Conservation (phyloP, 2,329 filamentous ascomycete genomes). For the Neocucurbitaria cava region DNA sequence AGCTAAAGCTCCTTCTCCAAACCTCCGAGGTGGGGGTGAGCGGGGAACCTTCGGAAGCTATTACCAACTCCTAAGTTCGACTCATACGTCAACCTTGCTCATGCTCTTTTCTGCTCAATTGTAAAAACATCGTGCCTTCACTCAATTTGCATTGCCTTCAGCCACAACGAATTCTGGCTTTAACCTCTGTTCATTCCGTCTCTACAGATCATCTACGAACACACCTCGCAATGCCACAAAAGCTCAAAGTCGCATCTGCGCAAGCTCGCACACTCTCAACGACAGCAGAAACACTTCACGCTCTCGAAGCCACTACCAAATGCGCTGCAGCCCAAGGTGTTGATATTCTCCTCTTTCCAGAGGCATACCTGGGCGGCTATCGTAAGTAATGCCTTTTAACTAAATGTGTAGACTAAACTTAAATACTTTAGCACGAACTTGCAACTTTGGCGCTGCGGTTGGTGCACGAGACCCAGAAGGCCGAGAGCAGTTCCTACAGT, state of each 20-base stretch:
- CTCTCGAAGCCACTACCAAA: slow-evolving; percentile 68
- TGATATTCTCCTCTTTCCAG: slow-evolving; percentile 84
- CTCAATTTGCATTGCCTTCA: neutral
- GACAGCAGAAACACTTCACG: slow-evolving; percentile 66
- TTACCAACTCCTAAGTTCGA: neutral
- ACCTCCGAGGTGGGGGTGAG: slow-evolving; percentile 5
- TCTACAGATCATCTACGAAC: neutral
- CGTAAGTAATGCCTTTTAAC: too few relatives aligned
- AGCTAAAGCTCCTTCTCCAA: neutral
- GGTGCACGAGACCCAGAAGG: slow-evolving; percentile 73
- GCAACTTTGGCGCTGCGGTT: slow-evolving; percentile 76
- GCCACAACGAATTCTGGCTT: neutral
- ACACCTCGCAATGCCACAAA: slow-evolving; percentile 49
- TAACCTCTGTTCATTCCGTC: neutral
- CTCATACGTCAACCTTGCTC: neutral
- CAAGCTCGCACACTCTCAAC: slow-evolving; percentile 57
- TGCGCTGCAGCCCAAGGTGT: slow-evolving; percentile 66
- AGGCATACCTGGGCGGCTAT: slow-evolving; percentile 92
- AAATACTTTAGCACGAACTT: too few relatives aligned
- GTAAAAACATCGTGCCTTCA: neutral
- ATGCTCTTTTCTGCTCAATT: neutral
- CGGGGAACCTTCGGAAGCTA: slow-evolving; percentile 9
- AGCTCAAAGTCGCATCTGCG: slow-evolving; percentile 57
- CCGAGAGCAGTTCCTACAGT: slow-evolving; percentile 80
- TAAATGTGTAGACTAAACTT: too few relatives aligned